phyloP scores from a whole-genome alignment of 352 stramenopile species.

The Aphanomyces astaci region DNA sequence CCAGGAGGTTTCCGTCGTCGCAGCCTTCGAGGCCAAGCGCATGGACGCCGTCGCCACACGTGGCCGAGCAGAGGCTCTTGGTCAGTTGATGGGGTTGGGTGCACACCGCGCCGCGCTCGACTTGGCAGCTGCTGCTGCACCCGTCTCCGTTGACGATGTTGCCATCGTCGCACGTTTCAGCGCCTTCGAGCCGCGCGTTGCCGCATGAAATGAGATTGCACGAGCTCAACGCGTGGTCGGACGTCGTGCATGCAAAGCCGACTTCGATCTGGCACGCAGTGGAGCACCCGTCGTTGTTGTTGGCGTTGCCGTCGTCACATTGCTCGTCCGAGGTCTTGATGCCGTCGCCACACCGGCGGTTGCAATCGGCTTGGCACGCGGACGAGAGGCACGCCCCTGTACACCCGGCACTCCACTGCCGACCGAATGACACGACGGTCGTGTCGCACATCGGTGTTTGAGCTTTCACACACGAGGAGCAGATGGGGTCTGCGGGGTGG shows the following conservation, averaged over 20 bases:
- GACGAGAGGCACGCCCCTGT: slow-evolving; percentile 4
- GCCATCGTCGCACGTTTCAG: slow-evolving; percentile 19
- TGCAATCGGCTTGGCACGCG: slow-evolving; percentile 3
- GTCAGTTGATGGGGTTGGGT: not conserved
- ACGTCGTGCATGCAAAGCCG: slow-evolving; percentile 24
- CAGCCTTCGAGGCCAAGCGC: slow-evolving; percentile 25
- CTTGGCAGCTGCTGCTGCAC: slow-evolving; percentile 1
- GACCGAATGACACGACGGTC: not conserved
- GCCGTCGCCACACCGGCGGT: slow-evolving; percentile 26
- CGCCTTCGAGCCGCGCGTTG: not conserved
- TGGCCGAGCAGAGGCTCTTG: not conserved
- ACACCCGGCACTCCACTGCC: slow-evolving; percentile 9
- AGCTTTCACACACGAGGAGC: not conserved
- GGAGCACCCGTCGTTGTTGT: slow-evolving; percentile 26
- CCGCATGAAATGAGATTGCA: slow-evolving; percentile 20
- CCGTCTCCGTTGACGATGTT: slow-evolving; percentile 16
- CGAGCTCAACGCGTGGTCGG: slow-evolving; percentile 13
- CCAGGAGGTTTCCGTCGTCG: slow-evolving; percentile 26
- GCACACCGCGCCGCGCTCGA: slow-evolving; percentile 14
- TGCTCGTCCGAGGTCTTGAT: slow-evolving; percentile 25
- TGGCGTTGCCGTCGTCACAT: slow-evolving; percentile 30
- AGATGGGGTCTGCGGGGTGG: slow-evolving; percentile 9
- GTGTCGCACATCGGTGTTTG: not conserved
- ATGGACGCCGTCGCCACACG: slow-evolving; percentile 26
- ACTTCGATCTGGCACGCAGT: slow-evolving; percentile 25